phyloP scores from a whole-genome alignment of 1,284 basidiomycete genomes.

The Cryptococcus neoformans region DNA sequence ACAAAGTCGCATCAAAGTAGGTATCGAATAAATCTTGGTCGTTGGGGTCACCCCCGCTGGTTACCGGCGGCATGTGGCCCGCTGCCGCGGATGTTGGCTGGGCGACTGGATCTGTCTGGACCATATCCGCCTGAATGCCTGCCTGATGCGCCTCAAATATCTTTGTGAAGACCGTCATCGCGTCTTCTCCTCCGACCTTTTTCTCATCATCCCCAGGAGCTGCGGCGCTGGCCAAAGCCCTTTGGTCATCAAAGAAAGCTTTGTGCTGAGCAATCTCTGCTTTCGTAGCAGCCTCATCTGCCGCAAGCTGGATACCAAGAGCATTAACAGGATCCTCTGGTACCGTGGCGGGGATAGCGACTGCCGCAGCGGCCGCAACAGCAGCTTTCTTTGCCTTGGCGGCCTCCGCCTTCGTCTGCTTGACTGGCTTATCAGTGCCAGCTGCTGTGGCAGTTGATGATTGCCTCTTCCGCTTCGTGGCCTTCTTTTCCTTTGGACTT shows the following conservation, averaged over 20 bases:
- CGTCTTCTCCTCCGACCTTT: neutral
- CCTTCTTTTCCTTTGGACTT: slow-evolving; percentile 5
- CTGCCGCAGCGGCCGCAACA: neutral
- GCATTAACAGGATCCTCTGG: slow-evolving; percentile 9
- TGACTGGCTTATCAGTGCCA: slow-evolving; percentile 9
- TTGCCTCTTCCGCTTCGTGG: slow-evolving; percentile 18
- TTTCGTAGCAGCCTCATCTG: slow-evolving; percentile 8
- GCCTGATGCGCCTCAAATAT: slow-evolving; percentile 15
- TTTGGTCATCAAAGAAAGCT: slow-evolving; percentile 22
- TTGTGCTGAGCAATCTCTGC: slow-evolving; percentile 18
- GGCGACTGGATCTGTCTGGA: neutral
- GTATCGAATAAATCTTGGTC: slow-evolving; percentile 28
- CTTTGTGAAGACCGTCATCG: slow-evolving; percentile 7
- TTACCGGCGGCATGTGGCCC: neutral
- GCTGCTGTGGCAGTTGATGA: slow-evolving; percentile 8
- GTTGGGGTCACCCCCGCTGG: neutral
- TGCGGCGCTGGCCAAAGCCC: neutral
- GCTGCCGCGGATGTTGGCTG: neutral
- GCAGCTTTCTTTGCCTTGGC: slow-evolving; percentile 3
- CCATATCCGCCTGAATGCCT: neutral
- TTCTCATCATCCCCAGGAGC: neutral
- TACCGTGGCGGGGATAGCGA: neutral
- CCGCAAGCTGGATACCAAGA: slow-evolving; percentile 20
- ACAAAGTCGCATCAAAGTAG: slow-evolving; percentile 23
- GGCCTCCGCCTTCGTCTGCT: slow-evolving; percentile 13